Percentiles rank a stretch among this genome's conserved stretches.
Conservation (phyloP, 768 basidiomycete species). For the Xerocomellus intermedius region DNA sequence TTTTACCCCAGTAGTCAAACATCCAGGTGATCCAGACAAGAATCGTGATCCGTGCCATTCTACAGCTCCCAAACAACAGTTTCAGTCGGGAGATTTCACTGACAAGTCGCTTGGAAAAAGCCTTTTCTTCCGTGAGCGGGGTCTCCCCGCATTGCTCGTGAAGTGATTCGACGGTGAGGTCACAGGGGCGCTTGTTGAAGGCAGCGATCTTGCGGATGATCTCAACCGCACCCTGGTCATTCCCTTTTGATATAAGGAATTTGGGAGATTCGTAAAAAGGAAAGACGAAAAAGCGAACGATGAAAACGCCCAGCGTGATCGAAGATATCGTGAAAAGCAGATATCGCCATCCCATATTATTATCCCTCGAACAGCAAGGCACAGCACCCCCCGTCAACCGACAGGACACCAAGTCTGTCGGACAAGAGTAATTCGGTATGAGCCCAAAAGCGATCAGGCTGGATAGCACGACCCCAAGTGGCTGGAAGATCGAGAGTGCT, state of each 20-base stretch:
- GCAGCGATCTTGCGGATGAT: constrained; percentile 14
- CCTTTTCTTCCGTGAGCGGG: not conserved
- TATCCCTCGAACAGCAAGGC: constrained; percentile 17
- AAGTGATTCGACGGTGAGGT: constrained; percentile 16
- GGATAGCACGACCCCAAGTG: not conserved
- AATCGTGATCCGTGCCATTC: constrained; percentile 7
- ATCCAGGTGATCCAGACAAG: constrained; percentile 16
- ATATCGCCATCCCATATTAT: constrained; percentile 24
- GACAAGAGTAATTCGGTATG: constrained; percentile 16
- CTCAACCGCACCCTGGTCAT: constrained; percentile 13
- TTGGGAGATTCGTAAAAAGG: constrained; percentile 16
- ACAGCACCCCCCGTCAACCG: constrained; percentile 4
- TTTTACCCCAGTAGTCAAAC: constrained; percentile 13
- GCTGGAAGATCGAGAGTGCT: constrained; percentile 10
- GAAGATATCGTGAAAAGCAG: constrained; percentile 6
- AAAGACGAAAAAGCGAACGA: constrained; percentile 16
- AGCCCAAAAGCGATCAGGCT: constrained; percentile 9
- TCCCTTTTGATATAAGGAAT: constrained; percentile 14
- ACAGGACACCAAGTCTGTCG: constrained; percentile 10
- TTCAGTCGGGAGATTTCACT: constrained; percentile 11
- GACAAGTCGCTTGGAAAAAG: not conserved
- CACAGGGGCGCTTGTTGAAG: constrained; percentile 9
- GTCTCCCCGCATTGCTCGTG: constrained; percentile 2
- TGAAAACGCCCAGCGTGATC: constrained; percentile 13
- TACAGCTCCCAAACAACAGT: constrained; percentile 15